Conservation (phyloP, 1,284 basidiomycete species). For the Fomes fomentarius region DNA sequence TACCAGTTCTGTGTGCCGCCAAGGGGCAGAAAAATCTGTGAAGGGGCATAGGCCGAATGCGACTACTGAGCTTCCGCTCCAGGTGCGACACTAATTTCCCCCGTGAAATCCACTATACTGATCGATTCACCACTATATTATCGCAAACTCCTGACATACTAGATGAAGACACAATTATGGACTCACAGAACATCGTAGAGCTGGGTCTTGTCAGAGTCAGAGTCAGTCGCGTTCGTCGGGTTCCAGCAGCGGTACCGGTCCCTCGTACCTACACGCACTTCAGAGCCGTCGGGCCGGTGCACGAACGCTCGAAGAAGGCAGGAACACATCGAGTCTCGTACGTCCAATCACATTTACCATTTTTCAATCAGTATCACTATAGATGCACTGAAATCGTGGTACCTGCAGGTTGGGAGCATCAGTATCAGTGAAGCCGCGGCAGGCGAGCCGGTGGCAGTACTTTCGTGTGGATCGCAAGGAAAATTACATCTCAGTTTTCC, state of each 20-base stretch:
- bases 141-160: no score
- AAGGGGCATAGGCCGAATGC: background rate
- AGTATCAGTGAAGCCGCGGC: background rate
- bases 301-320: slow-evolving; percentile 4
- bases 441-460: background rate
- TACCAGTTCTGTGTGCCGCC: background rate
- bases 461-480: background rate
- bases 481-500: background rate
- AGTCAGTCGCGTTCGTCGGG: no score
- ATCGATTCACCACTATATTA: no score
- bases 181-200: background rate
- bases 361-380: no score
- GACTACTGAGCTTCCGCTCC: slow-evolving; percentile 4
- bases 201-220: background rate
- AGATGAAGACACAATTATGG: background rate
- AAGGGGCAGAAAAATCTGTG: background rate
- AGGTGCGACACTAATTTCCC: no score
- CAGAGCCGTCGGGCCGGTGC: background rate
- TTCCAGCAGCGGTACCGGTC: background rate
- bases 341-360: no score
- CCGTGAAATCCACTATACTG: no score
- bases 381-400: no score
- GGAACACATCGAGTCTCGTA: slow-evolving; percentile 11
- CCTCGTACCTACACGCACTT: background rate
- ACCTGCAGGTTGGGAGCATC: background rate